phyloP scores from a whole-genome alignment of 108 stramenopile species.

The Cyclotella kingstonii region DNA sequence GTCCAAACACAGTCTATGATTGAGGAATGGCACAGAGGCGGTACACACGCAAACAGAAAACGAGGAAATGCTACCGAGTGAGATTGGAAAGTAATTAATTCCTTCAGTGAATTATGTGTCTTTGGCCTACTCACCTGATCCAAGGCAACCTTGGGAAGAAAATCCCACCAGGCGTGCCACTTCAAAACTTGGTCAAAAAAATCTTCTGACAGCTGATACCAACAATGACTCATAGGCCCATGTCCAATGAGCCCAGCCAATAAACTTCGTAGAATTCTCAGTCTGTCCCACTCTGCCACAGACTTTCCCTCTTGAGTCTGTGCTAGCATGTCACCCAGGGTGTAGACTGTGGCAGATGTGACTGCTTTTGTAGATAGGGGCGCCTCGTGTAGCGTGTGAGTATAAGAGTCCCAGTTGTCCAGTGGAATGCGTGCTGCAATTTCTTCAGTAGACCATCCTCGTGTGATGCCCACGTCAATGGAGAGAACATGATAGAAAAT shows the following conservation, averaged over 20 bases:
- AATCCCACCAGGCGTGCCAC: constrained; percentile 62
- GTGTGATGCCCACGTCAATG: constrained; percentile 38
- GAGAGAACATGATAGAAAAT: constrained; percentile 26
- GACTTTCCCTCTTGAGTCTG: constrained; percentile 58
- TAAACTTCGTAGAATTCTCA: constrained; percentile 54
- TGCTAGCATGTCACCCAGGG: constrained; percentile 76
- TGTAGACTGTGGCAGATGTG: constrained; percentile 62
- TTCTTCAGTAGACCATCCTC: constrained; percentile 46
- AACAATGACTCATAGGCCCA: constrained; percentile 79
- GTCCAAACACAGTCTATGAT: constrained; percentile 39
- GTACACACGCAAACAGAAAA: no score
- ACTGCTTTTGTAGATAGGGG: constrained; percentile 62
- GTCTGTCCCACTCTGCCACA: constrained; percentile 60
- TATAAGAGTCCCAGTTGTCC: constrained; percentile 53
- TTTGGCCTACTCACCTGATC: constrained; percentile 41
- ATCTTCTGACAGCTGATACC: constrained; percentile 67
- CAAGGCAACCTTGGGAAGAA: constrained; percentile 61
- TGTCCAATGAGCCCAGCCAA: constrained; percentile 80
- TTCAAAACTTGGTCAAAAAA: constrained; percentile 55
- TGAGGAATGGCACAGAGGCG: not conserved
- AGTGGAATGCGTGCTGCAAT: constrained; percentile 46
- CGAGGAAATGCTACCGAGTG: no score
- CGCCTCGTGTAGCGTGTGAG: constrained; percentile 18
- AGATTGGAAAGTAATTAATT: no score
- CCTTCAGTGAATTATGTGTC: not conserved